A percentile compares a stretch with the other conserved stretches of the same genome.
phyloP scores from a whole-genome alignment of 2,329 filamentous ascomycete species.

The Trichoderma asperellum region DNA sequence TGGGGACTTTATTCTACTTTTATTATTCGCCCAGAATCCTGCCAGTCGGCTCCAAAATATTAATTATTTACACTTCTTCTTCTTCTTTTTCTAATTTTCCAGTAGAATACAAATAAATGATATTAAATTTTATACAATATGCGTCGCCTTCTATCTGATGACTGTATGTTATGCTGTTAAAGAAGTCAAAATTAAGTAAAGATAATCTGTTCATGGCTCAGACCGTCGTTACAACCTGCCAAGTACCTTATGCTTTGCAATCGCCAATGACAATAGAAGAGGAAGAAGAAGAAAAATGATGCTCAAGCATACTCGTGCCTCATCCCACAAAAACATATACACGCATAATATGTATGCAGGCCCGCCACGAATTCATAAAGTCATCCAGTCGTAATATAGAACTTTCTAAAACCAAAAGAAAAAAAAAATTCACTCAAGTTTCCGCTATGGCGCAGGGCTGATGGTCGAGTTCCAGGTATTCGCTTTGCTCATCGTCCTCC shows the following conservation, averaged over 20 bases:
- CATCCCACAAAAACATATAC: not conserved
- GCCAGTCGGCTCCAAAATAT: not conserved
- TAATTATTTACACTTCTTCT: not conserved
- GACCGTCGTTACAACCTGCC: not conserved
- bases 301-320: not conserved
- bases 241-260: not conserved
- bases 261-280: not conserved
- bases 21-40: not conserved
- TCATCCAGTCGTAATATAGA: not conserved
- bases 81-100: not conserved
- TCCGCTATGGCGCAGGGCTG: constrained; percentile 34
- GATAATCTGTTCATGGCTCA: not conserved
- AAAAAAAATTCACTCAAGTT: not conserved
- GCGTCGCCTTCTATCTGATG: not conserved
- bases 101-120: not conserved
- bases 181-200: not conserved
- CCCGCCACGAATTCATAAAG: not conserved
- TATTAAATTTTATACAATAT: constrained; percentile 19
- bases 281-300: not conserved
- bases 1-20: not conserved
- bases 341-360: not conserved
- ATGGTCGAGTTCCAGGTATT: constrained; percentile 56
- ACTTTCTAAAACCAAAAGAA: not conserved
- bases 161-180: not conserved
- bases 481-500: constrained; percentile 60